Conservation (phyloP, 306 rosid genomes). For the Macrotyloma uniflorum region DNA sequence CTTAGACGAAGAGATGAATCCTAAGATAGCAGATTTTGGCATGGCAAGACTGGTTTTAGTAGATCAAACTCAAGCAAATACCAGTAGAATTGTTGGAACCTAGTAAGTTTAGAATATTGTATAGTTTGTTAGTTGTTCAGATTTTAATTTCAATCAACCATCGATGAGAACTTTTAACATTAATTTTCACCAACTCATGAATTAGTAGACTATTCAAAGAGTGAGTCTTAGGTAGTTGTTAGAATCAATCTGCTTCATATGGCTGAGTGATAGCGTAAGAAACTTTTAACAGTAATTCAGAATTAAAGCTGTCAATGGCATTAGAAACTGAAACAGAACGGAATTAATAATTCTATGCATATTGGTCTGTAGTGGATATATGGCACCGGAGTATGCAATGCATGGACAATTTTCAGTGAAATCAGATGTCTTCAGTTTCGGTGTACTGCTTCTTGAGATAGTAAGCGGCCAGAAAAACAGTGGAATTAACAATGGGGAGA, state of each 20-base stretch:
- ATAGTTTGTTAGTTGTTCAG: not conserved
- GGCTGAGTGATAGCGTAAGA: not conserved
- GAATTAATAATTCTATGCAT: not conserved
- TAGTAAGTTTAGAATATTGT: not conserved
- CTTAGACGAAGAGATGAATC: constrained; percentile 9
- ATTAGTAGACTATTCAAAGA: not conserved
- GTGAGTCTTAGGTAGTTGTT: not conserved
- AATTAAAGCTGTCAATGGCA: not conserved
- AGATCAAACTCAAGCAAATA: constrained; percentile 14
- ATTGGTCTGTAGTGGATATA: not conserved
- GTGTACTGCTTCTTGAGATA: not conserved
- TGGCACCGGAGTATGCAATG: not conserved
- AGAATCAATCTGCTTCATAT: not conserved
- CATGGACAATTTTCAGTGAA: constrained; percentile 1
- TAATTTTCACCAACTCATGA: not conserved
- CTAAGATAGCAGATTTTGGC: constrained; percentile 15
- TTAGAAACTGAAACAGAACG: not conserved
- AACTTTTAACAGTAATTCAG: not conserved
- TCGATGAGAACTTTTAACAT: not conserved
- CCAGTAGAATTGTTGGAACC: constrained; percentile 1
- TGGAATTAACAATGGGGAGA: not conserved
- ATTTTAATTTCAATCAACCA: not conserved
- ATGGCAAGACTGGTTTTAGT: constrained; percentile 8
- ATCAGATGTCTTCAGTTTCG: not conserved
- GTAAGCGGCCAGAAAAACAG: not conserved